Conservation (phyloP, 2,329 filamentous ascomycete species). For the Cryphonectria radicalis region DNA sequence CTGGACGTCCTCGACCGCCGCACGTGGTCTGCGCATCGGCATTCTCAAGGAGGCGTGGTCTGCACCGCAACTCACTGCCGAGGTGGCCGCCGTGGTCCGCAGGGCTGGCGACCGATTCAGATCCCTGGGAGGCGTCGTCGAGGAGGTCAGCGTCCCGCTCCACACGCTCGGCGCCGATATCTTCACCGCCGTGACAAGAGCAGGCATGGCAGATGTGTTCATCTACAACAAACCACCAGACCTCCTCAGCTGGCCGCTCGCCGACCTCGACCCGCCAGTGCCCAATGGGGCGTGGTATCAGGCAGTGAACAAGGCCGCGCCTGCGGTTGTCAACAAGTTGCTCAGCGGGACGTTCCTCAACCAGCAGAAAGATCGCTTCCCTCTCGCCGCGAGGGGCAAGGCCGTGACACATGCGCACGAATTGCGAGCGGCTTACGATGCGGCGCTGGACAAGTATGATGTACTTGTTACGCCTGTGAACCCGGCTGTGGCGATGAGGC, state of each 20-base stretch:
- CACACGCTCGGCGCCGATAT: slow-evolving; percentile 51
- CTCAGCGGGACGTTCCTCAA: slow-evolving; percentile 42
- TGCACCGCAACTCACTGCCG: slow-evolving; percentile 41
- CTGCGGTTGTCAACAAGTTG: slow-evolving; percentile 49
- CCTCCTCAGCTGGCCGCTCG: slow-evolving; percentile 38
- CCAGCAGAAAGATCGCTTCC: slow-evolving; percentile 34
- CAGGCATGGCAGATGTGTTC: slow-evolving; percentile 40
- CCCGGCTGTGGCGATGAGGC: slow-evolving; percentile 48
- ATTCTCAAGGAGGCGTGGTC: slow-evolving; percentile 50
- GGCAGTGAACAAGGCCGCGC: slow-evolving; percentile 47
- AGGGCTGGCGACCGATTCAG: slow-evolving; percentile 43
- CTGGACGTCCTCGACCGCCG: slow-evolving; percentile 37
- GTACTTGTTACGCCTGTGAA: slow-evolving; percentile 53
- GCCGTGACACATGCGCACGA: slow-evolving; percentile 51
- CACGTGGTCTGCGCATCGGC: slow-evolving; percentile 48
- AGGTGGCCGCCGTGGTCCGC: slow-evolving; percentile 44
- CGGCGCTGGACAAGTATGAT: slow-evolving; percentile 47
- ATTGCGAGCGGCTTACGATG: slow-evolving; percentile 53
- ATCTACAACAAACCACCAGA: slow-evolving; percentile 39
- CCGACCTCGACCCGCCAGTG: slow-evolving; percentile 37
- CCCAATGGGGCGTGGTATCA: slow-evolving; percentile 48
- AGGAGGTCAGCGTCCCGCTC: slow-evolving; percentile 51
- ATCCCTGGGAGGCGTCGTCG: slow-evolving; percentile 47
- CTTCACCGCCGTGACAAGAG: slow-evolving; percentile 49
- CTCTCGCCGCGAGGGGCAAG: slow-evolving; percentile 45